Evolutionary conservation across 2,329 filamentous ascomycete genomes (phyloP).

Genomic region (Xylariaceae sp.): DNA sequence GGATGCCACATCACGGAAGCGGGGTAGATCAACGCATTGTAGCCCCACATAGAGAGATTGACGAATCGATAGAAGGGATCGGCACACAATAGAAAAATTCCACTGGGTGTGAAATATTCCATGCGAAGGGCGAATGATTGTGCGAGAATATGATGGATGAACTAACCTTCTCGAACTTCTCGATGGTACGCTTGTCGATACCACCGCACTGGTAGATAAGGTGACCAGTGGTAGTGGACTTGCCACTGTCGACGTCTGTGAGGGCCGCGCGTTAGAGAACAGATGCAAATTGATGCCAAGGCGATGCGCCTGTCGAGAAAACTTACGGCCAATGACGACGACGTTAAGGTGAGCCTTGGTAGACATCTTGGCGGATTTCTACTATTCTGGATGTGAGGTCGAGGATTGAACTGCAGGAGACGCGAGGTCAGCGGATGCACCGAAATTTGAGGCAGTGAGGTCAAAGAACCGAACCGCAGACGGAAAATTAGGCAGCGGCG

Average conservation of each 20-base stretch:
- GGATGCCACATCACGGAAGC: slow-evolving; percentile 22
- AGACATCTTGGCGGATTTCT: slow-evolving; percentile 17
- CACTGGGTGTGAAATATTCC: slow-evolving; percentile 20
- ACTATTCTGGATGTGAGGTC: slow-evolving; percentile 32
- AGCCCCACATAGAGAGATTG: slow-evolving; percentile 26
- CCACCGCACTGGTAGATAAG: slow-evolving; percentile 99
- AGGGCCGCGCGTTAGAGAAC: slow-evolving; percentile 10
- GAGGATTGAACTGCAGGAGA: slow-evolving; percentile 8
- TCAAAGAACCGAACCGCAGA: background rate
- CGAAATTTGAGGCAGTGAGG: background rate
- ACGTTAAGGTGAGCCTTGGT: slow-evolving; percentile 93
- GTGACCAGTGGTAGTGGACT: slow-evolving; percentile 58
- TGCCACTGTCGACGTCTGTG: slow-evolving; percentile 47
- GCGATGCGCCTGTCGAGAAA: slow-evolving; percentile 1
- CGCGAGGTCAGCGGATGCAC: slow-evolving; percentile 7
- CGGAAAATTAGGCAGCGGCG: background rate
- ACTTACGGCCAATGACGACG: slow-evolving; percentile 73
- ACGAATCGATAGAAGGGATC: slow-evolving; percentile 3
- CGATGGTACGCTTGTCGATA: slow-evolving; percentile 99
- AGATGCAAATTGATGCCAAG: background rate
- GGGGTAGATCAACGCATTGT: slow-evolving; percentile 28
- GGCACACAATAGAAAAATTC: slow-evolving; percentile 8
- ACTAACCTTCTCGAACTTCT: slow-evolving; percentile 99
- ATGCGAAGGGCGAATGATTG: slow-evolving; percentile 26
- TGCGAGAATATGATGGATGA: slow-evolving; percentile 4